Percentiles rank a stretch among this genome's conserved stretches.
These are phyloP conservation scores for Hydrangea macrophylla DNA, from an alignment of 148 eudicot genomes.

Conservation along the genomic window DNA sequence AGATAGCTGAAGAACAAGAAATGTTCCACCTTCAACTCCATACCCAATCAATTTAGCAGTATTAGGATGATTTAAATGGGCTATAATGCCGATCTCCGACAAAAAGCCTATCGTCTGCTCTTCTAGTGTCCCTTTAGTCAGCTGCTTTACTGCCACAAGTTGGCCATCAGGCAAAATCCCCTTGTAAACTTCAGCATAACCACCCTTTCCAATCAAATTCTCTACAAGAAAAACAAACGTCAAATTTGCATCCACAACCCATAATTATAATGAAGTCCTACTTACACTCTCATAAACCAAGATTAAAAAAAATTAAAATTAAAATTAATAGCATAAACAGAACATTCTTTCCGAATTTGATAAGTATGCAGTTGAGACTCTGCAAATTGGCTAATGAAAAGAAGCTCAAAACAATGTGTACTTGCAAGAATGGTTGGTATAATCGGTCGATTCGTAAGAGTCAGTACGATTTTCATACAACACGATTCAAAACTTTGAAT, in stretches of 20 bases:
- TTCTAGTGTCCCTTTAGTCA: constrained; percentile 55
- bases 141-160: constrained; percentile 62
- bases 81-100: constrained; percentile 79
- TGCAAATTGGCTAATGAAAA: not conserved
- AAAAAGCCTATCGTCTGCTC: constrained; percentile 54
- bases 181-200: constrained; percentile 75
- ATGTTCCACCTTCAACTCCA: constrained; percentile 73
- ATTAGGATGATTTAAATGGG: constrained; percentile 78
- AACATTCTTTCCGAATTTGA: not conserved
- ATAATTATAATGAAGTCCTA: not conserved
- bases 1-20: constrained; percentile 68
- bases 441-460: no score
- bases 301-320: not conserved
- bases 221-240: constrained; percentile 31
- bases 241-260: not conserved
- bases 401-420: not conserved
- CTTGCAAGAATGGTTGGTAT: not conserved
- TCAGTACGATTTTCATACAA: no score
- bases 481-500: no score
- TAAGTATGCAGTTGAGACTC: not conserved
- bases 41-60: constrained; percentile 77
- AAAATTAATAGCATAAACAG: not conserved
- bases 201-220: constrained; percentile 70
- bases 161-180: constrained; percentile 59
- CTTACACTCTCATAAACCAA: not conserved